phyloP scores from a whole-genome alignment of 352 stramenopile genomes.

The Hyaloperonospora arabidopsidis region DNA sequence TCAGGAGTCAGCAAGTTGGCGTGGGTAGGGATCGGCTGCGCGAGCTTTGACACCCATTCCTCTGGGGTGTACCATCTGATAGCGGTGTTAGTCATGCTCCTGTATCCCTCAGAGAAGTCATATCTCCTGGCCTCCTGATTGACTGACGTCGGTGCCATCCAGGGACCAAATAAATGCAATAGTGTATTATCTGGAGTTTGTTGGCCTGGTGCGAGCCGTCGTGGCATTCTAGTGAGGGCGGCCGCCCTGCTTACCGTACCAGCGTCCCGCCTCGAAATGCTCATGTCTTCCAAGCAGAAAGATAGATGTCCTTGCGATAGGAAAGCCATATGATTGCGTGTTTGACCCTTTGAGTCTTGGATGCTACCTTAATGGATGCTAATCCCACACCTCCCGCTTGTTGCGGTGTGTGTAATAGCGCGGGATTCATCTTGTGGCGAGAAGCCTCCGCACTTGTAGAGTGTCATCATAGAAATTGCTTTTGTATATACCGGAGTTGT shows the following conservation, averaged over 20 bases:
- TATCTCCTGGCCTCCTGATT: no score
- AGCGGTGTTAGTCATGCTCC: no score
- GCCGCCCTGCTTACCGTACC: no score
- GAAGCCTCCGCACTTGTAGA: neutral
- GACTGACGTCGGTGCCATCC: no score
- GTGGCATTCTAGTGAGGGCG: neutral
- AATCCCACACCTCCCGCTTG: no score
- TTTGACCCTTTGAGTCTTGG: no score
- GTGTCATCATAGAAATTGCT: neutral
- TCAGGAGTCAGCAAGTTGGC: neutral
- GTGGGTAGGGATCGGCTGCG: neutral
- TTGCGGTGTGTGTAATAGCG: slow-evolving; percentile 13
- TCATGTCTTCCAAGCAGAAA: neutral
- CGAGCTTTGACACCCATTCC: neutral
- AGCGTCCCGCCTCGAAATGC: no score
- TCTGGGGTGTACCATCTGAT: neutral
- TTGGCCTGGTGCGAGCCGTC: neutral
- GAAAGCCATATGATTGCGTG: neutral
- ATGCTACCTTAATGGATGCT: no score
- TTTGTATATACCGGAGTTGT: neutral
- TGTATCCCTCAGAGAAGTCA: no score
- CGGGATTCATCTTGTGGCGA: neutral
- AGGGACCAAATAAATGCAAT: no score
- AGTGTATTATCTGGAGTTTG: no score
- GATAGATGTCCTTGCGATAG: neutral